These are phyloP conservation scores for Suhomyces faveliae DNA, from an alignment of 805 yeast genomes.

Conservation along the genomic window DNA sequence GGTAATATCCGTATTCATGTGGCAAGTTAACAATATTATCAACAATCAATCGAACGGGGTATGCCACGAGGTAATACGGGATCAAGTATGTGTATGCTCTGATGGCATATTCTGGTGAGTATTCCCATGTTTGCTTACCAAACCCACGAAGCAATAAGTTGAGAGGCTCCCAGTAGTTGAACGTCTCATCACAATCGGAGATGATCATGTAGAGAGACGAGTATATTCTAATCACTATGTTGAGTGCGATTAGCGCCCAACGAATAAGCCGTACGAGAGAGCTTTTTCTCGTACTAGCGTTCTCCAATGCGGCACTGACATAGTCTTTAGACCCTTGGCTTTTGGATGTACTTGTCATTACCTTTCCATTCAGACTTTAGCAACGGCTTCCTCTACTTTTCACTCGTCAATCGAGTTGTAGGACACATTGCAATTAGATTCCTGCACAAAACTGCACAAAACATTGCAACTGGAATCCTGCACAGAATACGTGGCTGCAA, in stretches of 20 bases:
- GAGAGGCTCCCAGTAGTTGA: slow-evolving; percentile 93
- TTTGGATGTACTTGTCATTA: not conserved
- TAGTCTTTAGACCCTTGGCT: not conserved
- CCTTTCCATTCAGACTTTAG: not conserved
- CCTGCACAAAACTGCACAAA: slow-evolving; percentile 1
- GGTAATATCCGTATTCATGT: slow-evolving; percentile 18
- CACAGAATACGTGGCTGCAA: too few relatives aligned
- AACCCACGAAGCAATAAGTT: slow-evolving; percentile 74
- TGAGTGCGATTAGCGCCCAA: slow-evolving; percentile 10
- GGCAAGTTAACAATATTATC: slow-evolving; percentile 14
- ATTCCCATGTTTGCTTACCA: slow-evolving; percentile 96
- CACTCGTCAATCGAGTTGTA: not conserved
- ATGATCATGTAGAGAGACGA: slow-evolving; percentile 62
- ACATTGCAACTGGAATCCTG: too few relatives aligned
- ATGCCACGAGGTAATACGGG: slow-evolving; percentile 40
- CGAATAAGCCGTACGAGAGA: not conserved
- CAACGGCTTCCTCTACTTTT: not conserved
- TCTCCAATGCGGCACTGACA: not conserved
- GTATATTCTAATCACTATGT: slow-evolving; percentile 24
- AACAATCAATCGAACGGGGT: slow-evolving; percentile 16
- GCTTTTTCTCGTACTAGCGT: not conserved
- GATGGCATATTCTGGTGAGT: slow-evolving; percentile 84
- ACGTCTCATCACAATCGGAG: slow-evolving; percentile 90
- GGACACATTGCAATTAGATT: not conserved
- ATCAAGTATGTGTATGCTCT: slow-evolving; percentile 79